Percentiles rank a stretch among this genome's conserved stretches.
Evolutionary conservation across 495 filamentous ascomycete species (phyloP).

Genomic region (Margaritispora aquatica): DNA sequence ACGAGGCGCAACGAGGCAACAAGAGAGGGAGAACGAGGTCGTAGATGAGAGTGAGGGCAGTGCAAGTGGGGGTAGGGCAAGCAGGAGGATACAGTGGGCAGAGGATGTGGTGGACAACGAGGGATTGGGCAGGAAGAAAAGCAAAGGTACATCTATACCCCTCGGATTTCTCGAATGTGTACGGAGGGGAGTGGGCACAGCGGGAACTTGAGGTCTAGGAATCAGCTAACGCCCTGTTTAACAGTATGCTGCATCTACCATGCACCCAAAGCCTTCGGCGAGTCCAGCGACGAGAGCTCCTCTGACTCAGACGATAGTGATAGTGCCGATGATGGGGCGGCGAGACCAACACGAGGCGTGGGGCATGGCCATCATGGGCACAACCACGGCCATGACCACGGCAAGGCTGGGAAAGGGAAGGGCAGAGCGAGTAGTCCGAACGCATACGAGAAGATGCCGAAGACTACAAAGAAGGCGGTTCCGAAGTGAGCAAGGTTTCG

Average conservation of each 20-base stretch:
- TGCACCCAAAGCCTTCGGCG: slow-evolving; percentile 71
- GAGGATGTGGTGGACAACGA: slow-evolving; percentile 96
- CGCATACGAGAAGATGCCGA: slow-evolving; percentile 92
- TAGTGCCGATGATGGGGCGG: slow-evolving; percentile 38
- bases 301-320: slow-evolving; percentile 55
- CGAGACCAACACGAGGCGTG: slow-evolving; percentile 19
- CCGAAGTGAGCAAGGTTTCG: neutral
- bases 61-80: neutral
- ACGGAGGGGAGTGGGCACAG: no score
- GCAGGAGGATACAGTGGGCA: slow-evolving; percentile 75
- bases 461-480: slow-evolving; percentile 31
- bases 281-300: slow-evolving; percentile 75
- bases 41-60: neutral
- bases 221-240: no score
- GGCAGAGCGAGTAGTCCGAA: slow-evolving; percentile 73
- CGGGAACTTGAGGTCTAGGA: no score
- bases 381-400: slow-evolving; percentile 26
- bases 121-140: slow-evolving; percentile 85
- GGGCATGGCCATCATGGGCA: slow-evolving; percentile 26
- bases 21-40: slow-evolving; percentile 22
- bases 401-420: slow-evolving; percentile 34
- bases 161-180: neutral
- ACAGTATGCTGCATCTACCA: slow-evolving; percentile 98
- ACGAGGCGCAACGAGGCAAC: slow-evolving; percentile 17
- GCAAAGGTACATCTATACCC: slow-evolving; percentile 62